phyloP scores from a whole-genome alignment of 1,284 basidiomycete genomes.

The Dichomitus squalens region DNA sequence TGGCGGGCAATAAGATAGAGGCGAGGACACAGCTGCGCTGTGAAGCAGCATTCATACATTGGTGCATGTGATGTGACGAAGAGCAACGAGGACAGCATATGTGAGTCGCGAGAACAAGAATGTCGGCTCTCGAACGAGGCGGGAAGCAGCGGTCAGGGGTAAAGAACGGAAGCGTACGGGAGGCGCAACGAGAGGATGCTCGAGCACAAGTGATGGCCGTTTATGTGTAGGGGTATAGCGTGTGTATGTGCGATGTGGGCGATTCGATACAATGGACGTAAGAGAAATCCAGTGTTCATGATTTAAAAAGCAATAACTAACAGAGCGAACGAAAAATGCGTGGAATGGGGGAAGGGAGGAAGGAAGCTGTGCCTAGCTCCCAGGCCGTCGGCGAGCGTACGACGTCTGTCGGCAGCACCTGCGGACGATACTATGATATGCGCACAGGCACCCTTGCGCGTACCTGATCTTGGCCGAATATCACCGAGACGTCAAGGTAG shows the following conservation, averaged over 20 bases:
- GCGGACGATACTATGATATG: conserved; percentile 42
- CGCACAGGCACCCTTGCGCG: conserved; percentile 61
- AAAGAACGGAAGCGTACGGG: conserved; percentile 16
- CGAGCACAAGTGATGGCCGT: background rate
- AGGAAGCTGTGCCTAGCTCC: conserved; percentile 1
- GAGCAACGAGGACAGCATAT: background rate
- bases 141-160: conserved; percentile 2
- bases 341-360: background rate
- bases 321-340: background rate
- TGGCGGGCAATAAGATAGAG: too few relatives aligned
- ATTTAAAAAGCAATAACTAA: conserved; percentile 1
- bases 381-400: background rate
- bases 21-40: too few relatives aligned
- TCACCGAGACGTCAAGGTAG: conserved; percentile 67
- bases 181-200: background rate
- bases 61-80: background rate
- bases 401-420: background rate
- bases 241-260: conserved; percentile 2
- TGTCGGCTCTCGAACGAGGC: background rate
- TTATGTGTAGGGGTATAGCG: conserved; percentile 6
- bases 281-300: background rate
- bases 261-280: conserved; percentile 9
- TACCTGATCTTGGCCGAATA: conserved; percentile 61
- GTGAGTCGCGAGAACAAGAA: background rate
- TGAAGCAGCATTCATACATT: too few relatives aligned